Percentiles rank a stretch among this genome's conserved stretches.
These are phyloP conservation scores for Cucumis cinereus DNA, from an alignment of 306 rosid genomes.

Conservation along the genomic window DNA sequence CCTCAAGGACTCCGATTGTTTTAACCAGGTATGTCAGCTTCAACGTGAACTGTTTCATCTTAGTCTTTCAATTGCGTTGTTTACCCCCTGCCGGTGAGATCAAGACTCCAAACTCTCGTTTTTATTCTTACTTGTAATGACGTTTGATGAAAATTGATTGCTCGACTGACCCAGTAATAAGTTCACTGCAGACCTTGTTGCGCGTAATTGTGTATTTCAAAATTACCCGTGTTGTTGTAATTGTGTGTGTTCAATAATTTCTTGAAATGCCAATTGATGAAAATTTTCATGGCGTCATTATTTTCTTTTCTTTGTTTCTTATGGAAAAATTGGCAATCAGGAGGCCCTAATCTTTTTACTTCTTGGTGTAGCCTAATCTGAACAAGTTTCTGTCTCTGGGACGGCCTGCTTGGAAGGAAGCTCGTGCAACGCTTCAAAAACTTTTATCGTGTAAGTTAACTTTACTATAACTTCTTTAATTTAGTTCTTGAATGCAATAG, in stretches of 20 bases:
- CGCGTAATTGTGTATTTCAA: background rate
- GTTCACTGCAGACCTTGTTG: background rate
- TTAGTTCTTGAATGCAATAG: background rate
- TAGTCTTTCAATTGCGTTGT: background rate
- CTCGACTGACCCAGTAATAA: background rate
- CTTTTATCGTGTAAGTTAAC: constrained; percentile 56
- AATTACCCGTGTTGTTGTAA: background rate
- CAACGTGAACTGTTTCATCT: too few relatives aligned
- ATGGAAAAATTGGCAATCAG: background rate
- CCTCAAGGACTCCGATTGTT: constrained; percentile 62
- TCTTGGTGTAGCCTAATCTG: constrained; percentile 47
- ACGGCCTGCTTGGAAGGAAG: constrained; percentile 94
- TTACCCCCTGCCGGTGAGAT: background rate
- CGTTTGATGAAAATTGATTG: background rate
- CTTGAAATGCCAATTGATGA: background rate
- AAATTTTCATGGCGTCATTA: background rate
- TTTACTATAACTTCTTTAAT: background rate
- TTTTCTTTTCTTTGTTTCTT: background rate
- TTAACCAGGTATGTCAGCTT: constrained; percentile 39
- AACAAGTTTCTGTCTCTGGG: constrained; percentile 86
- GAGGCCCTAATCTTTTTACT: background rate
- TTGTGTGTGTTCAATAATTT: background rate
- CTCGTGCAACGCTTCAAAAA: constrained; percentile 77
- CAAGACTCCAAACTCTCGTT: background rate
- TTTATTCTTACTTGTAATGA: background rate